Evolutionary conservation across 2,329 filamentous ascomycete genomes (phyloP).

Genomic region (Claviceps maximensis): DNA sequence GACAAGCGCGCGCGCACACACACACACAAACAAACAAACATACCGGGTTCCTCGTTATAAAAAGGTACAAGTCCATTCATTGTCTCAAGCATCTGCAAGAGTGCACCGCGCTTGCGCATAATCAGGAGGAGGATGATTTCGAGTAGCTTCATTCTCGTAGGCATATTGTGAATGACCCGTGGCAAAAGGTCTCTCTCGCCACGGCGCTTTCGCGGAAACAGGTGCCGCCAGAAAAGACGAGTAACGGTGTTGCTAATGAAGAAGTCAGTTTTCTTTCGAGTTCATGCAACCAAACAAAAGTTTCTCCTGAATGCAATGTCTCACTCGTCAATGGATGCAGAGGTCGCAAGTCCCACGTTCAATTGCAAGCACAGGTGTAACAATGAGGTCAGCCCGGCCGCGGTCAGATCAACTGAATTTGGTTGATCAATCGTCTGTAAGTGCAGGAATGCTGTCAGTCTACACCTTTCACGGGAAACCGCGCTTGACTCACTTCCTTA

Average conservation of each 20-base stretch:
- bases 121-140: constrained; percentile 45
- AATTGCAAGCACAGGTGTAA: constrained; percentile 19
- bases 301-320: neutral
- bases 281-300: neutral
- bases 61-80: constrained; percentile 23
- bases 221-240: constrained; percentile 46
- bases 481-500: constrained; percentile 22
- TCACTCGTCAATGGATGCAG: constrained; percentile 15
- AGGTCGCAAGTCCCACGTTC: constrained; percentile 14
- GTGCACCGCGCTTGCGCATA: constrained; percentile 35
- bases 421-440: constrained; percentile 16
- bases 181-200: constrained; percentile 16
- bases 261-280: constrained; percentile 5
- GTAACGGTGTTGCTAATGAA: constrained; percentile 15
- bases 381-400: constrained; percentile 17
- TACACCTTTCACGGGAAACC: neutral
- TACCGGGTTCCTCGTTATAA: constrained; percentile 27
- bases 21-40: constrained; percentile 5
- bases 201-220: constrained; percentile 39
- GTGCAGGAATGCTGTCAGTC: neutral
- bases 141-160: constrained; percentile 46
- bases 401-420: constrained; percentile 16
- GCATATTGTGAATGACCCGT: constrained; percentile 34
- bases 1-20: neutral
- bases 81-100: constrained; percentile 34